Base-by-base conservation (phyloP, 2,329 filamentous ascomycete species). In the Parasarocladium wereldwijsianum region DNA sequence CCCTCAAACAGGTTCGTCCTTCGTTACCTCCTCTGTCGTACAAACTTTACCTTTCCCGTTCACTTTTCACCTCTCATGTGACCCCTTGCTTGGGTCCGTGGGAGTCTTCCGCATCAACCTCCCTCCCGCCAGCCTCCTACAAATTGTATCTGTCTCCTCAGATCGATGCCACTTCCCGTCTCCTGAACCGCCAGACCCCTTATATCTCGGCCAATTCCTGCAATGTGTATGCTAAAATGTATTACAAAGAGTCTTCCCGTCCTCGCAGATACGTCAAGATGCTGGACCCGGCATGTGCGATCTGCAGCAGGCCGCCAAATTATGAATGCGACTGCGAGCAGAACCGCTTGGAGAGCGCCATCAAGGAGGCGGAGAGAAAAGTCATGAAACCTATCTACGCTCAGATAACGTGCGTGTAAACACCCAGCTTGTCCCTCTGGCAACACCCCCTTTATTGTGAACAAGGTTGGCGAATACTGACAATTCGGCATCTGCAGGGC, bases 221-320 rank as follows among this genome's bases (percentile, higher is more conserved):
- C 22, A 15, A 10, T 7, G 14, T 32, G 29, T 32, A 42, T 43
- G 53, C 59, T 62, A 61, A 64, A 49, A 69, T 69, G 63, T 61
- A 60, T 57, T 39, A 50, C 46, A 66, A 56, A 58, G 57, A 60
- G 33, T 45, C 51, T 37, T 37, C 32, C 18, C n/a, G n/a, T n/a
- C 32, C 26, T 14, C 57, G 43, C 66, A 64, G 51, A 48, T 14
- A 56, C 36, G 43, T 65, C 47, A 62, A 67, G 50, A 73, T 62
- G 51, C 76, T 77, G 70, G 73, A 78, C 43, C 73, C 73, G 24
- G 70, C 77, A 52, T 79, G 74, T 51, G 73, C 73, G 31, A 72
- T 79, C 45, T 78, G 74, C 50, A 60, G 61, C 43, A 61, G 64
- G 38, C 70, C 73, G 36, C 70, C 72, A 26, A 58, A 57, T 24